Base-by-base conservation (phyloP, 768 basidiomycete species). In the Tylopilus plumbeoviolaceoides region DNA sequence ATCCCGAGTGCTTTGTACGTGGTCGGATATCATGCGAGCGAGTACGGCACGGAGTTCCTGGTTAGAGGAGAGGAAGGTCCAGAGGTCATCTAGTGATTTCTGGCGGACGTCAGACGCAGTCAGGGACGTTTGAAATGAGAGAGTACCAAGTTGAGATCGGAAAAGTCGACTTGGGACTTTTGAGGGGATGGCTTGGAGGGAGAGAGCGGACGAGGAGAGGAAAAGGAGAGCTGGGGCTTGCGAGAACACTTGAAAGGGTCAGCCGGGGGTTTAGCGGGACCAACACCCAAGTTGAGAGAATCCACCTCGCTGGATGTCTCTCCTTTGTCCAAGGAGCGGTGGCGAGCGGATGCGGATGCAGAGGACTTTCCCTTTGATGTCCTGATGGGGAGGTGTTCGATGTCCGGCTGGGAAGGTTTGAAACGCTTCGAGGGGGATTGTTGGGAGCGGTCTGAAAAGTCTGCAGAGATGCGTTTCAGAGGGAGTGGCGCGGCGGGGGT, bases 391-490 rank as follows among this genome's bases (percentile, higher is more conserved):
- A 59, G 15, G 42, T 65, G 66, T 53, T 72, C 72, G 41, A 66
- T 66, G 47, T 68, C 47, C 0, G 59, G 51, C n/a, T 45, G 4
- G 7, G 56, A 44, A 14, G 63, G 55, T 23, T 69, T 67, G 50
- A 67, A 63, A 21, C 75, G 72, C 44, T 76, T 76, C 7, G 67
- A 44, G 18, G 49, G 47, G 1, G 30, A 30, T 41, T 11, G 27
- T 1, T 58, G 62, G 0, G 59, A 12, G 10, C 41, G 45, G 11
- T 59, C 58, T 0, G 55, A 17, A 1, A 44, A 14, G 41, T 64
- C 67, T 0, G 67, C 44, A 1, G 70, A 65, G n/a, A 59, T 25
- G 28, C 74, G 73, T 44, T 75, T 75, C 9, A 48, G 36, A 1
- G 67, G 62, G 23, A 65, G 53, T 7, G 58, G 51, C 1, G 28